Evolutionary conservation across 208 protist genomes (phyloP), one percentile per base, ranked within the genome.

Genomic region (Leishmania turanica): DNA sequence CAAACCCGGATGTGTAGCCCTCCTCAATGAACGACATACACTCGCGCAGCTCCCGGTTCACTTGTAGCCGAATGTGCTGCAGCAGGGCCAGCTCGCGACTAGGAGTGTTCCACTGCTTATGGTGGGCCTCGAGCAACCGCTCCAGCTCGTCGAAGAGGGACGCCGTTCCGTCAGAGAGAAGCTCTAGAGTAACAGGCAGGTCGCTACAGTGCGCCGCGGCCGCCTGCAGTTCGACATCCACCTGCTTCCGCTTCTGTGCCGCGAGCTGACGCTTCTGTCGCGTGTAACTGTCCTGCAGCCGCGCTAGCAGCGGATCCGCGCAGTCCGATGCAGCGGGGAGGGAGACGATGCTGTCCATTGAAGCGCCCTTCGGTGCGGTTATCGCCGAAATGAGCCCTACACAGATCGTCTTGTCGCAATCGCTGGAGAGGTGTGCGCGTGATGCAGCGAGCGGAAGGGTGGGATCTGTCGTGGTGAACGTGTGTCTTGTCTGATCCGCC

Each of bases 1-100:
- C 68, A 64, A 96, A 98, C 34, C 84, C 89, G 5, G 92, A 96
- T 9, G 83, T 90, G 87, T 98, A 96, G 34, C 92, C 92, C 13
- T 92, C 86, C 74, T 96, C 92, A 27, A 96, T 69, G 70, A 86
- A 92, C 2, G 84, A 87, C 73, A 95, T 78, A 2, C 88, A 85
- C 84, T 96, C 86, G 15, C 91, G 86, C 31, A 98, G 58, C 70
- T 98, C 90, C 4, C 72, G 80, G 80, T 98, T 96, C 53, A 90
- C 88, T 40, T 87, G 77, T 0, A 49, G 37, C 27, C 92, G 93
- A 64, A 95, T 92, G 70, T 87, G 75, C 27, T 90, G 87, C 51
- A 96, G 83, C 34, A 96, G 86, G 54, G 84, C 83, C 21, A 80
- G 65, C 54, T 77, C 78, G 3, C 66, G 66, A 49, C 74, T 40